phyloP scores from a whole-genome alignment of 2,329 filamentous ascomycete genomes.

The Claviceps paspali region DNA sequence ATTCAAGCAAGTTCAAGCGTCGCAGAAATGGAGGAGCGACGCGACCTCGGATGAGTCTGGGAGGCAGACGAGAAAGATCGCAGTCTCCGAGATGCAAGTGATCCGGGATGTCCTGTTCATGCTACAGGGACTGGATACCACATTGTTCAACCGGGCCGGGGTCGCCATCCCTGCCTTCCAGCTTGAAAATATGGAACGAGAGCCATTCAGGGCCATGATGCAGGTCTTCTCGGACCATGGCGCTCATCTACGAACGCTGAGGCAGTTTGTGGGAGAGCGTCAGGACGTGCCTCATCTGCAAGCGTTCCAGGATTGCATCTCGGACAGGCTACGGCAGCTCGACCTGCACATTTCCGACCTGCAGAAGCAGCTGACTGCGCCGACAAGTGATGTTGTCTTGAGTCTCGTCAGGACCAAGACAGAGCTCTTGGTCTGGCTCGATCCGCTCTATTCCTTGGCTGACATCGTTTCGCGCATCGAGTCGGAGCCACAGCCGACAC shows the following conservation, averaged over 20 bases:
- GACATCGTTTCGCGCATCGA: slow-evolving; percentile 44
- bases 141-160: slow-evolving; percentile 42
- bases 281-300: slow-evolving; percentile 48
- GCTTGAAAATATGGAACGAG: slow-evolving; percentile 31
- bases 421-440: slow-evolving; percentile 37
- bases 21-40: slow-evolving; percentile 21
- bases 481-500: slow-evolving; percentile 29
- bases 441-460: slow-evolving; percentile 44
- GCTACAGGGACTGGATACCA: slow-evolving; percentile 64
- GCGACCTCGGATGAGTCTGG: slow-evolving; percentile 20
- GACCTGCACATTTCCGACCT: slow-evolving; percentile 42
- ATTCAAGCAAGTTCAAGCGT: slow-evolving; percentile 15
- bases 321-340: slow-evolving; percentile 39
- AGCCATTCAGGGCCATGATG: slow-evolving; percentile 33
- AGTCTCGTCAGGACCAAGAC: slow-evolving; percentile 50
- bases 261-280: slow-evolving; percentile 24
- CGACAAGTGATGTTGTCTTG: slow-evolving; percentile 37
- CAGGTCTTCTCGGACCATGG: slow-evolving; percentile 31
- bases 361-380: slow-evolving; percentile 44
- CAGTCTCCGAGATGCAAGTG: slow-evolving; percentile 55
- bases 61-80: slow-evolving; percentile 22
- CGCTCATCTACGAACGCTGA: slow-evolving; percentile 28
- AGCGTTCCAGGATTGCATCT: slow-evolving; percentile 52
- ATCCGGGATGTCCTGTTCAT: slow-evolving; percentile 72
- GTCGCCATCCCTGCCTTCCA: slow-evolving; percentile 27